Base-by-base conservation (phyloP, 495 filamentous ascomycete species). In the Penicillium daleae region DNA sequence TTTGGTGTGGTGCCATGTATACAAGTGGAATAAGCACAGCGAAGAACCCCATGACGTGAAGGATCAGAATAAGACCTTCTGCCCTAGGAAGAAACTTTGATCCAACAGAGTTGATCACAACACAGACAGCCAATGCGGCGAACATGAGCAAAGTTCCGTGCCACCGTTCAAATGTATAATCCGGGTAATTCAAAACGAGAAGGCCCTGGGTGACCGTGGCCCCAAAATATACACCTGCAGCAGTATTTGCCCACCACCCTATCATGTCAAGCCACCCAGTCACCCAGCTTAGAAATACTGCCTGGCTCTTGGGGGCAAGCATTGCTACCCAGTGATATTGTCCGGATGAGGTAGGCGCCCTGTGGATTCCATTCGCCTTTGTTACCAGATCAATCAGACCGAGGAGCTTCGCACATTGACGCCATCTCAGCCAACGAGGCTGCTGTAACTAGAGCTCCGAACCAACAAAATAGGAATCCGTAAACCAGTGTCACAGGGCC, bases 131-230 rank as follows among this genome's bases (percentile, higher is more conserved):
- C 7, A 74, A 17, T 2, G 78, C 55, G 0, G 78, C 76, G 65
- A 70, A 81, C 53, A 78, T 71, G 17, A 84, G 62, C 13, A 85
- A 67, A 0, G 81, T 80, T 26, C 78, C 78, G 29, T 85, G 81
- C 67, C 78, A 83, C 13, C 74, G 62, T 51, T 82, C 59, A 5
- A 68, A 67, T 0, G 62, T 65, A 54, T 83, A 84, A n/a, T 59
- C 35, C 2, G 76, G 70, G 29, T 79, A 56, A 57, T 77, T 76
- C 17, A 85, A 49, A 21, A 75, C 64, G 3, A 57, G 12, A 44
- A 57, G 40, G 27, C 56, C 56, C 56, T 57, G 56, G 22, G 40
- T 57, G 12, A 57, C 24, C 7, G 56, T 57, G 8, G 37, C 56
- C 4, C 37, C 40, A 39, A 57, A 48, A 35, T 31, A 57, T 17